A percentile compares a stretch with the other conserved stretches of the same genome.
Conservation (phyloP, 2,329 filamentous ascomycete genomes). For the Colletotrichum sp. region DNA sequence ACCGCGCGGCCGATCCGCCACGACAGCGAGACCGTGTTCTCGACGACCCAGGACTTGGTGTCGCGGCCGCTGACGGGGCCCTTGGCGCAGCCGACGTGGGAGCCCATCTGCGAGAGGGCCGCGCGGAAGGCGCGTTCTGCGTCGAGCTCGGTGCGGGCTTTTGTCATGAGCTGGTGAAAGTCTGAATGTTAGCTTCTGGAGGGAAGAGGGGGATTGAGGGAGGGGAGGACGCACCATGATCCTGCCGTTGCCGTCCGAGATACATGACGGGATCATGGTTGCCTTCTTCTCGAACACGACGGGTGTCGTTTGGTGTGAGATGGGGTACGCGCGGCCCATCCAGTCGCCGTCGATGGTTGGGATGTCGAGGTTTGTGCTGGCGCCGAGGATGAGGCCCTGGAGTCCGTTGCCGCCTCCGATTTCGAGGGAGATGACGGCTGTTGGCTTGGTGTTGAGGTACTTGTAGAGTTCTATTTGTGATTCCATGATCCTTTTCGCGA, state of each 20-base stretch:
- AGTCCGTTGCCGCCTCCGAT: constrained; percentile 71
- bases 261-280: constrained; percentile 33
- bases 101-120: constrained; percentile 60
- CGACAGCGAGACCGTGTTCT: constrained; percentile 41
- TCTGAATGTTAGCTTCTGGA: background rate
- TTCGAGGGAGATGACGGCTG: constrained; percentile 39
- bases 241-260: constrained; percentile 20
- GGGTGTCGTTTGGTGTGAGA: constrained; percentile 59
- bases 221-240: background rate
- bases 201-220: background rate
- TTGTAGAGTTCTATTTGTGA: constrained; percentile 46
- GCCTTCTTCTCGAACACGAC: constrained; percentile 36
- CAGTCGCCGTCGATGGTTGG: constrained; percentile 59
- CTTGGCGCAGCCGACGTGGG: constrained; percentile 53
- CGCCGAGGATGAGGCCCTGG: constrained; percentile 61
- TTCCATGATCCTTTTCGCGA: background rate
- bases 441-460: constrained; percentile 47
- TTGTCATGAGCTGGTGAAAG: constrained; percentile 42
- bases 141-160: constrained; percentile 49
- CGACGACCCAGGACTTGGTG: constrained; percentile 55
- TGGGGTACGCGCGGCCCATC: constrained; percentile 62
- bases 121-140: constrained; percentile 57
- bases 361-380: constrained; percentile 55
- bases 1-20: constrained; percentile 50
- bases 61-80: constrained; percentile 54